These are phyloP conservation scores for Metschnikowia shivogae DNA, from an alignment of 805 yeast species.

Conservation along the genomic window DNA sequence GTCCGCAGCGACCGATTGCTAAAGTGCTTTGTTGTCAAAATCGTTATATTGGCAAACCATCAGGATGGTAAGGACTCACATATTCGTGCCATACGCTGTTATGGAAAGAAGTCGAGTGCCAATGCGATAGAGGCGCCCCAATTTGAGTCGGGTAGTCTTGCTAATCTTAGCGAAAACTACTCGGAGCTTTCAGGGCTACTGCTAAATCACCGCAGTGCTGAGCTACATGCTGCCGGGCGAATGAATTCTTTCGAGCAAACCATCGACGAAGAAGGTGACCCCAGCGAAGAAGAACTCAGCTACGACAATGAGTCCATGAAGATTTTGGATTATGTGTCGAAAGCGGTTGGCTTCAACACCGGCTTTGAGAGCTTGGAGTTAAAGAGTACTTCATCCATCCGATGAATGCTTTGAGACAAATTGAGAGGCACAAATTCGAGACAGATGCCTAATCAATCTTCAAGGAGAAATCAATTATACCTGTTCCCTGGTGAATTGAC, in stretches of 20 bases:
- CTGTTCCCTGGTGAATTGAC: constrained; percentile 87
- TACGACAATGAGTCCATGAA: constrained; percentile 23
- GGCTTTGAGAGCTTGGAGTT: constrained; percentile 39
- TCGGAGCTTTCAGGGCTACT: constrained; percentile 11
- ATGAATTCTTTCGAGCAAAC: constrained; percentile 5
- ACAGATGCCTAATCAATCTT: constrained; percentile 43
- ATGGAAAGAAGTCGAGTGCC: constrained; percentile 30
- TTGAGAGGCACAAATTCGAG: too few relatives aligned
- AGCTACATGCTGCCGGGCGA: neutral
- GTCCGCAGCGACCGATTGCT: constrained; percentile 52
- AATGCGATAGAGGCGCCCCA: constrained; percentile 6
- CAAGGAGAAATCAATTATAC: constrained; percentile 77
- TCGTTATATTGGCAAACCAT: constrained; percentile 70
- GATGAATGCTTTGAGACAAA: constrained; percentile 15
- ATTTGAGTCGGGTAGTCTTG: neutral
- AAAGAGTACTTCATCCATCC: constrained; percentile 35
- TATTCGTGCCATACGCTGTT: constrained; percentile 66
- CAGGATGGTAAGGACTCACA: constrained; percentile 97
- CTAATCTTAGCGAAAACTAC: neutral
- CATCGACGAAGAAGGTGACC: constrained; percentile 10
- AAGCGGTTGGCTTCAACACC: constrained; percentile 39
- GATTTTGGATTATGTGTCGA: constrained; percentile 31
- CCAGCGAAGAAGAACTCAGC: neutral
- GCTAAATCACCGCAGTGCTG: constrained; percentile 10
- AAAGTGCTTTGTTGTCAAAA: constrained; percentile 61